These are phyloP conservation scores for Margaritispora aquatica DNA, from an alignment of 495 filamentous ascomycete species.

Conservation along the genomic window DNA sequence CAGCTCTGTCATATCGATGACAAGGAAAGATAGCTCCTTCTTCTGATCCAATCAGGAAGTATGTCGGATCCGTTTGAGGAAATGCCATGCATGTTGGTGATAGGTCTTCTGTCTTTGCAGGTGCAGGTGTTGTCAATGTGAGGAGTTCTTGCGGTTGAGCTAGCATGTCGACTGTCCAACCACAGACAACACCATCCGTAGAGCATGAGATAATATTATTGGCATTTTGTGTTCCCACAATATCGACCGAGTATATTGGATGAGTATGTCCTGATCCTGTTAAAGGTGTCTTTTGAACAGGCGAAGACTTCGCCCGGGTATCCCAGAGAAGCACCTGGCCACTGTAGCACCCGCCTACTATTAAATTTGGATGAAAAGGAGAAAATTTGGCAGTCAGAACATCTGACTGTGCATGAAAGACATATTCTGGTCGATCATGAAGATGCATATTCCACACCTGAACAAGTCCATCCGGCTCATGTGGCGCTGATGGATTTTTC, in stretches of 20 bases:
- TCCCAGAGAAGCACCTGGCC: conserved; percentile 99
- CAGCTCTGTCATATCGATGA: conserved; percentile 93
- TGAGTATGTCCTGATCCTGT: conserved; percentile 93
- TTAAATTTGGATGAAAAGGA: conserved; percentile 91
- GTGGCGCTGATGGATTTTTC: conserved; percentile 89
- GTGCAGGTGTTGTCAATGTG: conserved; percentile 76
- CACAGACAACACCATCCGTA: conserved; percentile 93
- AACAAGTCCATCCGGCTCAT: conserved; percentile 90
- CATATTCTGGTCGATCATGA: conserved; percentile 87
- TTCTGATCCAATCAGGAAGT: conserved; percentile 94
- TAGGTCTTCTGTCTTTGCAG: conserved; percentile 87
- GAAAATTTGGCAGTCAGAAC: conserved; percentile 94
- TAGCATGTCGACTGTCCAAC: conserved; percentile 97
- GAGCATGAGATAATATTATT: conserved; percentile 96
- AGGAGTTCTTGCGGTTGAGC: conserved; percentile 90
- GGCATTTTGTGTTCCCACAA: conserved; percentile 96
- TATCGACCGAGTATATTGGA: conserved; percentile 90
- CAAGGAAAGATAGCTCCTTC: conserved; percentile 94
- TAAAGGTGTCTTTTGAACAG: conserved; percentile 91
- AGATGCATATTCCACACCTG: conserved; percentile 97
- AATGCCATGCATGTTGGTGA: conserved; percentile 97
- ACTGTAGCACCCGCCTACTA: conserved; percentile 90
- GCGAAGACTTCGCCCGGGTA: conserved; percentile 77
- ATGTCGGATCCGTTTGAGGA: conserved; percentile 90
- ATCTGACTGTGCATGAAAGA: conserved; percentile 94